Evolutionary conservation across 2,329 filamentous ascomycete genomes (phyloP).

Genomic region (Mycosphaerella arachidis): DNA sequence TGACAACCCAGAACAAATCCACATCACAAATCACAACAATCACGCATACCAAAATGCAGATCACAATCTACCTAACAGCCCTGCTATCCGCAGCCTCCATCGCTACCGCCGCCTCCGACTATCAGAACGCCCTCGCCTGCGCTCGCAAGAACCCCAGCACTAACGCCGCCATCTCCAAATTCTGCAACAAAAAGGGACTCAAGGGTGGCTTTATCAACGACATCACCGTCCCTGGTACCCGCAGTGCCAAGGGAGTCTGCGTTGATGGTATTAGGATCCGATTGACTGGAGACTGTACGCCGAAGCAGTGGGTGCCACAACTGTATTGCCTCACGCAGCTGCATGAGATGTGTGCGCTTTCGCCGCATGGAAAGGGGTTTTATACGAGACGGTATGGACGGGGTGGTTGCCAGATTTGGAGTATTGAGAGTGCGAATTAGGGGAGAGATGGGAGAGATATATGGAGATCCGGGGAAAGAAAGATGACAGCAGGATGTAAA

Average conservation of each 20-base stretch:
- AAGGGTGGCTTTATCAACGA: slow-evolving; percentile 9
- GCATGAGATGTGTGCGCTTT: slow-evolving; percentile 21
- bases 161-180: slow-evolving; percentile 20
- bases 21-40: too few species aligned
- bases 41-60: background rate
- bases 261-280: slow-evolving; percentile 11
- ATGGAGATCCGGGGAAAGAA: too few species aligned
- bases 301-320: slow-evolving; percentile 21
- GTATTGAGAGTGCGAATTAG: slow-evolving; percentile 7
- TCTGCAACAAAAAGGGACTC: slow-evolving; percentile 17
- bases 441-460: background rate
- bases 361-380: slow-evolving; percentile 2
- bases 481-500: background rate
- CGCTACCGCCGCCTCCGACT: slow-evolving; percentile 13
- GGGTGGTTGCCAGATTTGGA: slow-evolving; percentile 20
- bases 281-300: slow-evolving; percentile 19
- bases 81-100: slow-evolving; percentile 5
- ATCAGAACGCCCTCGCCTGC: slow-evolving; percentile 21
- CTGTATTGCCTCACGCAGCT: slow-evolving; percentile 25
- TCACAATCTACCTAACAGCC: slow-evolving; percentile 6
- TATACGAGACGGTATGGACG: slow-evolving; percentile 12
- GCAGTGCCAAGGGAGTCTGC: slow-evolving; percentile 12
- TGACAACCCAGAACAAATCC: too few species aligned
- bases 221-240: slow-evolving; percentile 16
- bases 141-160: slow-evolving; percentile 17